Percentiles rank a stretch among this genome's conserved stretches.
Conservation (phyloP, 1,284 basidiomycete species). For the Tremellales sp. region DNA sequence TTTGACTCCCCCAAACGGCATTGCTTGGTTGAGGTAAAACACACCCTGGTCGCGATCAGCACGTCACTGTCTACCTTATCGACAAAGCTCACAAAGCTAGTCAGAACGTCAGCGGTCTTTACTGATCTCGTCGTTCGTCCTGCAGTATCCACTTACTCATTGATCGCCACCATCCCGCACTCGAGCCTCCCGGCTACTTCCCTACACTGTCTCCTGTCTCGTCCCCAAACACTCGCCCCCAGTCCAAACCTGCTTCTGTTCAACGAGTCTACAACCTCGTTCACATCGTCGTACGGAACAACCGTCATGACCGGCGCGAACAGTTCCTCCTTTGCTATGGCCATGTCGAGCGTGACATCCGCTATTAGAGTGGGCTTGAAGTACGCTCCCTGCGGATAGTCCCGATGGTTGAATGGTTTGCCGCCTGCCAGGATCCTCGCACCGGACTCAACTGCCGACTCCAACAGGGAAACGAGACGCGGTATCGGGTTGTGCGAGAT, state of each 20-base stretch:
- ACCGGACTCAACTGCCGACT: constrained; percentile 66
- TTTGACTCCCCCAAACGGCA: constrained; percentile 91
- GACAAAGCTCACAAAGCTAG: constrained; percentile 18
- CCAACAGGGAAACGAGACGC: constrained; percentile 66
- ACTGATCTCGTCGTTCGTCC: not conserved
- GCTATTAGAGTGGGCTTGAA: constrained; percentile 85
- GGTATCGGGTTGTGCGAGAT: constrained; percentile 58
- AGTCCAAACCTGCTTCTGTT: constrained; percentile 84
- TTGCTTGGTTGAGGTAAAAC: constrained; percentile 83
- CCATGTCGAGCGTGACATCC: constrained; percentile 69
- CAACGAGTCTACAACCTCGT: constrained; percentile 79
- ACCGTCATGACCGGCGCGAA: constrained; percentile 86
- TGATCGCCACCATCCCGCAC: constrained; percentile 95
- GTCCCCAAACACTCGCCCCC: constrained; percentile 94
- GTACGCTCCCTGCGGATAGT: constrained; percentile 66
- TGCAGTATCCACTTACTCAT: constrained; percentile 65
- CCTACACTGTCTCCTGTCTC: constrained; percentile 66
- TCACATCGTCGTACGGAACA: constrained; percentile 72
- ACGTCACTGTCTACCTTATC: constrained; percentile 10
- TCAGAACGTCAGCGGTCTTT: not conserved
- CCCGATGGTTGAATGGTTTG: constrained; percentile 60
- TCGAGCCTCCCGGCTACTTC: constrained; percentile 73
- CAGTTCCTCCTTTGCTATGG: constrained; percentile 76
- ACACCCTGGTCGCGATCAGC: constrained; percentile 65
- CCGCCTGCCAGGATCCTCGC: constrained; percentile 69